Percentiles rank a stretch among this genome's conserved stretches.
Evolutionary conservation across 176 grass and related monocot genomes (phyloP).

Genomic region (Areca catechu): DNA sequence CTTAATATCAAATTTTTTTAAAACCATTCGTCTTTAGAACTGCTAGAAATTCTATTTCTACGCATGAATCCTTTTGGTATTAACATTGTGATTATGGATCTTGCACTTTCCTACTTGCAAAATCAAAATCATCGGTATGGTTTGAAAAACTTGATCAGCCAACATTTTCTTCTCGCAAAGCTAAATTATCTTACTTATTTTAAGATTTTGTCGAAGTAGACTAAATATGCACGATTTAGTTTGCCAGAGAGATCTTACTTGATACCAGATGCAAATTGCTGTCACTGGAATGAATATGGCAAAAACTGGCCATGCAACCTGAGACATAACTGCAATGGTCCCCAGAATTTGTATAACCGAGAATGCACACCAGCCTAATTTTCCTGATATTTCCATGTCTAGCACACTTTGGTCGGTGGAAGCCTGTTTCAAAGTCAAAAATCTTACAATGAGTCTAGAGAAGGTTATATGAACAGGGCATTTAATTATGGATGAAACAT

Average conservation of each 20-base stretch:
- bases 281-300: slow-evolving; percentile 86
- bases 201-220: background rate
- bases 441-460: slow-evolving; percentile 8
- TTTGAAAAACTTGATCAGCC: too few species aligned
- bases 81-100: too few species aligned
- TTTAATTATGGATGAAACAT: background rate
- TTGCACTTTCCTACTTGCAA: too few species aligned
- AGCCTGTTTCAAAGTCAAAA: slow-evolving; percentile 31
- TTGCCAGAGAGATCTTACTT: slow-evolving; percentile 45
- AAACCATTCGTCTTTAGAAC: background rate
- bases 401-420: slow-evolving; percentile 91
- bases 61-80: too few species aligned
- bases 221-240: background rate
- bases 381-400: slow-evolving; percentile 68
- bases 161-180: too few species aligned
- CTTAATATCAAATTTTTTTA: too few species aligned
- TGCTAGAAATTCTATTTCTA: slow-evolving; percentile 18
- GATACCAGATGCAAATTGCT: slow-evolving; percentile 48
- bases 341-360: slow-evolving; percentile 76
- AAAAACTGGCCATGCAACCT: slow-evolving; percentile 96
- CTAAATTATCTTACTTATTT: too few species aligned
- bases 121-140: too few species aligned
- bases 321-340: slow-evolving; percentile 88
- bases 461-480: background rate
- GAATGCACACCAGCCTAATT: slow-evolving; percentile 74